phyloP scores from a whole-genome alignment of 148 eudicot genomes.

The Rhododendron kiyosumense region DNA sequence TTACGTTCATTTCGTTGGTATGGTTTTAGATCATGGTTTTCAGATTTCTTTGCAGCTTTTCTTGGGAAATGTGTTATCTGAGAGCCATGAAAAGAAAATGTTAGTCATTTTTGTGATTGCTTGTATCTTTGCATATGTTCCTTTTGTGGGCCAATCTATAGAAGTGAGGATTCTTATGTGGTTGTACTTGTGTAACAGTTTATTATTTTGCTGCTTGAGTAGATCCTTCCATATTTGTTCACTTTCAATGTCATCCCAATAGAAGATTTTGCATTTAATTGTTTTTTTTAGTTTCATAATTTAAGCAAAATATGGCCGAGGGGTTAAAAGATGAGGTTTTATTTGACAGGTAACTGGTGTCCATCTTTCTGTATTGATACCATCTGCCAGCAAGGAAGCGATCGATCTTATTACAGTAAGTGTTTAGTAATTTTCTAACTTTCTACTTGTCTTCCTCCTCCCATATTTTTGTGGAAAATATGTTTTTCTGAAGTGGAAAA shows the following conservation, averaged over 20 bases:
- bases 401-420: constrained; percentile 60
- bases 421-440: not conserved
- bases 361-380: constrained; percentile 59
- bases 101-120: not conserved
- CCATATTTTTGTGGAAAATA: not conserved
- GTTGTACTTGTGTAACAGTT: not conserved
- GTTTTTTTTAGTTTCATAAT: not conserved
- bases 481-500: not conserved
- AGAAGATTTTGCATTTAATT: not conserved
- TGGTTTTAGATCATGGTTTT: not conserved
- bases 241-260: not conserved
- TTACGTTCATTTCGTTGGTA: not conserved
- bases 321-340: not conserved
- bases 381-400: constrained; percentile 74
- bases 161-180: not conserved
- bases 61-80: not conserved
- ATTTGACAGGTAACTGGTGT: constrained; percentile 58
- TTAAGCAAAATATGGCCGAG: not conserved
- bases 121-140: not conserved
- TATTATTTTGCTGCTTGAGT: not conserved
- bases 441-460: not conserved
- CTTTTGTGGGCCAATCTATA: too few relatives aligned
- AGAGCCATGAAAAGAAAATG: not conserved
- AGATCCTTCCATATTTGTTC: not conserved
- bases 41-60: not conserved